A percentile compares a stretch with the other conserved stretches of the same genome.
These are phyloP conservation scores for Saccharomycodes ludwigii DNA, from an alignment of 805 yeast genomes.

Conservation along the genomic window DNA sequence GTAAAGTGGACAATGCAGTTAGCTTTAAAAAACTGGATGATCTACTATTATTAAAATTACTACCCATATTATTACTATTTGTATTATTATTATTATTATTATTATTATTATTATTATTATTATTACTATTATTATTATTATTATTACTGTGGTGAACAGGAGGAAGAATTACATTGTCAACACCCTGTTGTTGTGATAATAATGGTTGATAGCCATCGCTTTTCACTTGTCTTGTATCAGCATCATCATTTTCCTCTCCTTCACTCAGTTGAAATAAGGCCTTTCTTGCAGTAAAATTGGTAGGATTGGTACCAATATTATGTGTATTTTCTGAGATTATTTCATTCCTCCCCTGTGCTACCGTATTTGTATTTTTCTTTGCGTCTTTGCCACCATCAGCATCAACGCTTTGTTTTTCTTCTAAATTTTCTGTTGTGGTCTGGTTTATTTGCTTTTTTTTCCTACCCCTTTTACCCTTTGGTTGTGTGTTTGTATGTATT, in stretches of 20 bases:
- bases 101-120: constrained; percentile 8
- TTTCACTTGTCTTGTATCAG: too few species aligned
- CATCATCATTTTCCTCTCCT: too few species aligned
- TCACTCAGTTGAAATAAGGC: too few species aligned
- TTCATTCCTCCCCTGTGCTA: too few species aligned
- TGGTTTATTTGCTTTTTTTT: constrained; percentile 19
- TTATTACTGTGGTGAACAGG: constrained; percentile 10
- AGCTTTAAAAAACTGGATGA: constrained; percentile 17
- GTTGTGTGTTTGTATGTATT: constrained; percentile 61
- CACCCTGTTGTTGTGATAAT: constrained; percentile 1
- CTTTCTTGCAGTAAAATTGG: too few species aligned
- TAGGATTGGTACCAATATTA: too few species aligned
- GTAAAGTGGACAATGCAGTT: constrained; percentile 37
- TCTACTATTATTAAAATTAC: constrained; percentile 12
- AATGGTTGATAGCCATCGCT: not conserved
- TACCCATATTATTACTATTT: constrained; percentile 9
- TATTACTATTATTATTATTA: constrained; percentile 4
- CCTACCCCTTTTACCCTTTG: constrained; percentile 44
- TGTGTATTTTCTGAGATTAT: too few species aligned
- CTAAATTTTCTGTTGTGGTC: too few species aligned
- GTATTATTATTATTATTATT: too few species aligned
- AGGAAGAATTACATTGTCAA: constrained; percentile 4
- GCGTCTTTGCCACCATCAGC: too few species aligned
- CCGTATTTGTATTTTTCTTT: too few species aligned
- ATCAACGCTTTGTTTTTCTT: too few species aligned